Conservation (phyloP, 306 rosid species). For the Clitoria ternatea region DNA sequence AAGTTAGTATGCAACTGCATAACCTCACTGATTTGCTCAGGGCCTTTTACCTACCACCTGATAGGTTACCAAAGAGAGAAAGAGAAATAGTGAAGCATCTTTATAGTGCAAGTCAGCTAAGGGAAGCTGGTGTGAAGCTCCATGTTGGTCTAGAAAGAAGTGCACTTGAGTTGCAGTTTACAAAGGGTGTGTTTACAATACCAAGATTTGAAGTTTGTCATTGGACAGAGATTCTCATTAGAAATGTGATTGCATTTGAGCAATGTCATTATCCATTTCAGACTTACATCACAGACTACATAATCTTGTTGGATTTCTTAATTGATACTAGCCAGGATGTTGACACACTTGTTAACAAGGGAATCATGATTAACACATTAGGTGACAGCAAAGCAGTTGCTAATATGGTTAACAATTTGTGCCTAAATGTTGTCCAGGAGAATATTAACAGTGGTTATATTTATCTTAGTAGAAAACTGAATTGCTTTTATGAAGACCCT, state of each 20-base stretch:
- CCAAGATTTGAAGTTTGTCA: slow-evolving; percentile 24
- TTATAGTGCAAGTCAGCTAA: slow-evolving; percentile 14
- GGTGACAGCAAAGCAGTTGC: slow-evolving; percentile 23
- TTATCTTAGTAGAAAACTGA: background rate
- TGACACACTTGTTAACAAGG: slow-evolving; percentile 23
- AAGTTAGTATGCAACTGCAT: background rate
- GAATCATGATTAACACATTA: slow-evolving; percentile 21
- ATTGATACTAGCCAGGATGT: slow-evolving; percentile 27
- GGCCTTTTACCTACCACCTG: slow-evolving; percentile 24
- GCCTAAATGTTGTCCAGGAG: slow-evolving; percentile 18
- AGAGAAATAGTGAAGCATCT: background rate
- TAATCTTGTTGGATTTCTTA: slow-evolving; percentile 13
- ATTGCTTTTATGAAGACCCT: slow-evolving; percentile 2
- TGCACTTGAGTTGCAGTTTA: slow-evolving; percentile 11
- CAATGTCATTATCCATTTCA: slow-evolving; percentile 28
- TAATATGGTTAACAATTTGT: slow-evolving; percentile 23
- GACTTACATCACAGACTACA: slow-evolving; percentile 19
- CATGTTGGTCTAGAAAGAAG: slow-evolving; percentile 1
- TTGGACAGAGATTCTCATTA: slow-evolving; percentile 15
- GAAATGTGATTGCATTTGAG: slow-evolving; percentile 32
- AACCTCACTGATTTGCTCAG: slow-evolving; percentile 45
- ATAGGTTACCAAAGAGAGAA: background rate
- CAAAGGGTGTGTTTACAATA: slow-evolving; percentile 12
- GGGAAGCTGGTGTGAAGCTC: slow-evolving; percentile 22
- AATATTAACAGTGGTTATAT: slow-evolving; percentile 1